These are phyloP conservation scores for Naganishia cerealis DNA, from an alignment of 1,284 basidiomycete species.

Conservation along the genomic window DNA sequence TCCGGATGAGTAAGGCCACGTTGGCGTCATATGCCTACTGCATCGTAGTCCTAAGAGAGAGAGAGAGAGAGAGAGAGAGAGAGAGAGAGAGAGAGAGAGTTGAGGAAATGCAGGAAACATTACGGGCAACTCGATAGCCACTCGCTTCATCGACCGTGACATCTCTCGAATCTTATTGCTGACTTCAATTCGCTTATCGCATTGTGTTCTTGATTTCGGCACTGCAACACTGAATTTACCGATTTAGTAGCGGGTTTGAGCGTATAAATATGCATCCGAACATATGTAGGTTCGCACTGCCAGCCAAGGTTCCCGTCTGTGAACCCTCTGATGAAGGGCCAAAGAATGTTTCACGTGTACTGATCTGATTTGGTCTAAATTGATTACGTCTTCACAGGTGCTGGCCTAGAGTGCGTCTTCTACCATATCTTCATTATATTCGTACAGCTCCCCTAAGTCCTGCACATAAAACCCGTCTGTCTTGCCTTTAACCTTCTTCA, in stretches of 20 bases:
- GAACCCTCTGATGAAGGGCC: neutral
- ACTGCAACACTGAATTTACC: neutral
- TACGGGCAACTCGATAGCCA: too few species aligned
- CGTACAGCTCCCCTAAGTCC: neutral
- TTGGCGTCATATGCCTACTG: too few species aligned
- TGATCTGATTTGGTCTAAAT: neutral
- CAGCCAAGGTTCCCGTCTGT: neutral
- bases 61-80: too few species aligned
- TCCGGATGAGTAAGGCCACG: neutral
- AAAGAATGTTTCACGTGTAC: neutral
- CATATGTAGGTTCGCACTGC: conserved; percentile 10
- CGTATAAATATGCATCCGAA: conserved; percentile 27
- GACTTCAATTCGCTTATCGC: neutral
- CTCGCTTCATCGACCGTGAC: too few species aligned
- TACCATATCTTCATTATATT: neutral
- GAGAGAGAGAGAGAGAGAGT: too few species aligned
- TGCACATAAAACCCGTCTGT: neutral
- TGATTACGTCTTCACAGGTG: conserved; percentile 2
- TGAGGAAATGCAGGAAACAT: too few species aligned
- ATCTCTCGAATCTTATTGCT: too few species aligned
- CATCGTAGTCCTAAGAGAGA: too few species aligned
- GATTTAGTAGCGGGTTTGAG: conserved; percentile 8
- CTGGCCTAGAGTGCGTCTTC: conserved; percentile 28
- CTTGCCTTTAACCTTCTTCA: neutral
- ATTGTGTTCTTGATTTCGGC: neutral